Base-by-base conservation (phyloP, 352 stramenopile species). In the Pythium myriotylum region DNA sequence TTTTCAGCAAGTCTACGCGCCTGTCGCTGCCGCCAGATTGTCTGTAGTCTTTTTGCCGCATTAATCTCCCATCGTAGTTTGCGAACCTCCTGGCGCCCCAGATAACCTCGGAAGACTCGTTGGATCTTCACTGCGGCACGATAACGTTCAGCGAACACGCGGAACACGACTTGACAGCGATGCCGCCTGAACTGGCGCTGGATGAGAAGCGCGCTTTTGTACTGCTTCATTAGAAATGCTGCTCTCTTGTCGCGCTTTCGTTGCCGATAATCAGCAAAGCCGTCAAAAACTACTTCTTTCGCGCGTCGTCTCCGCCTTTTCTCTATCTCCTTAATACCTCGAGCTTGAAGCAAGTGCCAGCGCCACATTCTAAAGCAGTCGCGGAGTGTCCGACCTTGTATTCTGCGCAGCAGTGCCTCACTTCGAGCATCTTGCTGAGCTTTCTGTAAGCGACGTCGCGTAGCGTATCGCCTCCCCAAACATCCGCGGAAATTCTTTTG, bases 171-270 rank as follows among this genome's bases (percentile, higher is more conserved):
- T 54, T 90, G 74, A 17, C 81, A 91, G 5, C 60, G 54, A 50
- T 89, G 72, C 0, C 81, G 76, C 4, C 80, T 77, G 52, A 76
- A 91, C 26, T 86, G 76, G 16, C 84, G 74, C 55, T 96, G 88
- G 39, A 96, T 95, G 10, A 76, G 22, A 8, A 74, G 62, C 8
- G 83, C 78, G 13, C 67, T 78, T 10, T 73, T 46, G 32, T 83
- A 78, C 14, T 65, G 67, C 1, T 69, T 68, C 20, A 71, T 65
- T 1, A 74, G 13, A 0, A 72, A 59, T 29, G 65, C 73, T 19
- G 69, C 65, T 17, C 77, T 66, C 51, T 84, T 86, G 24, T 77
- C 67, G 12, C 71, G 75, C 26, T 62, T 73, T 19, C 73, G 42
- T 2, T 45, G 29, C 0, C 56, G 52, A 23, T 80, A 80, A 0